phyloP scores from a whole-genome alignment of 768 basidiomycete species.

The Tylopilus plumbeoviolaceoides region DNA sequence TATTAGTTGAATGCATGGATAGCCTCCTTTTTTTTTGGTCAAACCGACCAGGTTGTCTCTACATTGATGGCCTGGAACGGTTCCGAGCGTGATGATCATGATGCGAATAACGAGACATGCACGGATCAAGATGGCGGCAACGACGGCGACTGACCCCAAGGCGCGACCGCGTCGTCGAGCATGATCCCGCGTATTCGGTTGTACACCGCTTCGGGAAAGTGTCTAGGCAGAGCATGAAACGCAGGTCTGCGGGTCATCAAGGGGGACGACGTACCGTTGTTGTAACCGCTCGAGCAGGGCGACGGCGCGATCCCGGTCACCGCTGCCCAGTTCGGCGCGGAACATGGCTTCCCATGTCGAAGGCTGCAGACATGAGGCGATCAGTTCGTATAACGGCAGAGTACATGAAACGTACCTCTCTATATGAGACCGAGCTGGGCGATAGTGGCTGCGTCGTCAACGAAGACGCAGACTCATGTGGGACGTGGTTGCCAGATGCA shows the following conservation, averaged over 20 bases:
- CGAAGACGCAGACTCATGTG: slow-evolving; percentile 45
- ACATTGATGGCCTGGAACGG: not conserved
- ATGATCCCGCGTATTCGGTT: slow-evolving; percentile 78
- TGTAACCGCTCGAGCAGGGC: slow-evolving; percentile 68
- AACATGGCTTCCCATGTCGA: slow-evolving; percentile 97
- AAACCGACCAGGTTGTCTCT: no score
- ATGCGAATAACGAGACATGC: not conserved
- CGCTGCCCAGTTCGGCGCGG: slow-evolving; percentile 79
- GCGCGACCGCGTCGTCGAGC: slow-evolving; percentile 60
- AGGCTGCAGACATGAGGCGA: slow-evolving; percentile 41
- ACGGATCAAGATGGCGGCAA: slow-evolving; percentile 5
- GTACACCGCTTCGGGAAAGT: slow-evolving; percentile 75
- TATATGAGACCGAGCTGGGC: slow-evolving; percentile 38
- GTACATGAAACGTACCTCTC: slow-evolving; percentile 23
- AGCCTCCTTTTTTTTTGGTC: not conserved
- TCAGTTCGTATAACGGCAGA: not conserved
- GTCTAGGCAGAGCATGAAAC: slow-evolving; percentile 26
- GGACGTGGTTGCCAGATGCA: slow-evolving; percentile 82
- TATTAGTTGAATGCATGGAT: not conserved
- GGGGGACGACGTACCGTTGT: slow-evolving; percentile 48
- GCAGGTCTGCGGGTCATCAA: not conserved
- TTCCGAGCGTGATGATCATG: no score
- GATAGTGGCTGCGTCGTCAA: slow-evolving; percentile 15
- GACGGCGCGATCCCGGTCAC: slow-evolving; percentile 65
- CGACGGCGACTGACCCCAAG: slow-evolving; percentile 32